phyloP scores from a whole-genome alignment of 2,329 filamentous ascomycete species.

The Colletotrichum liaoningense region DNA sequence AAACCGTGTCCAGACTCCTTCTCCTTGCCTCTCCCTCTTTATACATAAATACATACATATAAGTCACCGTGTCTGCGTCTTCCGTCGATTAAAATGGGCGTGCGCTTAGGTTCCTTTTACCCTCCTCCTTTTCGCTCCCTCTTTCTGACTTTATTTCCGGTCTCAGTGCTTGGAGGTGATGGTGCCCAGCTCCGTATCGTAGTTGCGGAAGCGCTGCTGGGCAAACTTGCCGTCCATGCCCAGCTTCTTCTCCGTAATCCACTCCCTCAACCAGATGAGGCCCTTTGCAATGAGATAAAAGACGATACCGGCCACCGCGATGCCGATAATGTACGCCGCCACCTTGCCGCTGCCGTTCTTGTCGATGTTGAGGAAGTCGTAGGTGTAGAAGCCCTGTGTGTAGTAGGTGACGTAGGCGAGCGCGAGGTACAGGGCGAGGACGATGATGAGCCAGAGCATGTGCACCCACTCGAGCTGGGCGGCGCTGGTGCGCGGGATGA shows the following conservation, averaged over 20 bases:
- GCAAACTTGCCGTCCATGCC: constrained; percentile 56
- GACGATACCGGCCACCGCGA: constrained; percentile 62
- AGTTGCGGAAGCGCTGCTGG: constrained; percentile 35
- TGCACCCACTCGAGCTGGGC: constrained; percentile 68
- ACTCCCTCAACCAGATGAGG: constrained; percentile 61
- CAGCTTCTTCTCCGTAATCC: constrained; percentile 60
- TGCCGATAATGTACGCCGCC: constrained; percentile 72
- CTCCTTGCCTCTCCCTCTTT: neutral
- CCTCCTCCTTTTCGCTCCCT: neutral
- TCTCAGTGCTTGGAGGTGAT: constrained; percentile 32
- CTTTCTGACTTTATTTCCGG: no score
- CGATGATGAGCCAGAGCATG: constrained; percentile 73
- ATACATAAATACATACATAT: neutral
- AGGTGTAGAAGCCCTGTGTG: constrained; percentile 80
- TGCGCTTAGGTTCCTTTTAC: no score
- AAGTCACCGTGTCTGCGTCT: neutral
- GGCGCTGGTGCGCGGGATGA: constrained; percentile 73
- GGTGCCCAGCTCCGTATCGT: constrained; percentile 39
- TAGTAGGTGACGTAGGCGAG: constrained; percentile 80
- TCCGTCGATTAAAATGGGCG: neutral
- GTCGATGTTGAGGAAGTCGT: constrained; percentile 78
- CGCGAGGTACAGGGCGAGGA: constrained; percentile 78
- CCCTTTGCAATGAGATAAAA: constrained; percentile 64
- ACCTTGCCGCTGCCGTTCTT: constrained; percentile 64
- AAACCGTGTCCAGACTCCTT: neutral